These are phyloP conservation scores for Verticillium albo-atrum DNA, from an alignment of 2,329 filamentous ascomycete genomes.

Conservation along the genomic window DNA sequence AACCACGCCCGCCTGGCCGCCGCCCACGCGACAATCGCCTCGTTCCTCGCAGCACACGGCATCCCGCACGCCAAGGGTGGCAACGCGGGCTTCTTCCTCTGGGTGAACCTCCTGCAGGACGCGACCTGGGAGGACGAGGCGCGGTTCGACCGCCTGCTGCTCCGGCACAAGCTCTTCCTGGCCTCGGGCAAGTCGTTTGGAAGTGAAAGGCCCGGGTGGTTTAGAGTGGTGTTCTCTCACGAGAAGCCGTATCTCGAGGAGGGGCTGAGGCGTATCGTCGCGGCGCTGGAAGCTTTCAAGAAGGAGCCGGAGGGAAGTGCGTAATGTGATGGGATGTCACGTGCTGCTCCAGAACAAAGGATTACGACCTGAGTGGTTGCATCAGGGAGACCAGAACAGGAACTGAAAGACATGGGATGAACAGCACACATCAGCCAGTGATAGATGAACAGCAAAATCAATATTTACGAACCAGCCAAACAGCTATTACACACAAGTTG, in stretches of 20 bases:
- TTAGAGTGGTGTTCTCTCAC: slow-evolving; percentile 33
- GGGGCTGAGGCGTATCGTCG: slow-evolving; percentile 10
- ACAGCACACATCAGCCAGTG: too few relatives aligned
- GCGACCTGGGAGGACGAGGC: slow-evolving; percentile 16
- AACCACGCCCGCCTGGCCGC: slow-evolving; percentile 34
- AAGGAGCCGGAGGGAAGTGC: too few relatives aligned
- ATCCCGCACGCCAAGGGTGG: slow-evolving; percentile 40
- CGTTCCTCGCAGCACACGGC: slow-evolving; percentile 29
- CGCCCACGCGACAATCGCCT: slow-evolving; percentile 30
- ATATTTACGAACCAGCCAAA: too few relatives aligned
- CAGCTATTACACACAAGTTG: background rate
- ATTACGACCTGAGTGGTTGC: too few relatives aligned
- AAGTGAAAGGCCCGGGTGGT: slow-evolving; percentile 32
- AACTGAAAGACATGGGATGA: too few relatives aligned
- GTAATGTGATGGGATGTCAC: too few relatives aligned
- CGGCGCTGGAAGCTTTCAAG: background rate
- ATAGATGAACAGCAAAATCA: too few relatives aligned
- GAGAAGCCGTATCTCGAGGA: slow-evolving; percentile 21
- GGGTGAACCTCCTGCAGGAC: slow-evolving; percentile 43
- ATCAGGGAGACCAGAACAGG: too few relatives aligned
- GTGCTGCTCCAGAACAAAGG: too few relatives aligned
- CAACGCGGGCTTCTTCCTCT: slow-evolving; percentile 53
- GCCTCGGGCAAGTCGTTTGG: slow-evolving; percentile 31
- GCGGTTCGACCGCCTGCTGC: slow-evolving; percentile 19
- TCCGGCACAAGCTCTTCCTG: slow-evolving; percentile 27